Conservation (phyloP, 345 rosid species). For the Aurinia saxatilis region DNA sequence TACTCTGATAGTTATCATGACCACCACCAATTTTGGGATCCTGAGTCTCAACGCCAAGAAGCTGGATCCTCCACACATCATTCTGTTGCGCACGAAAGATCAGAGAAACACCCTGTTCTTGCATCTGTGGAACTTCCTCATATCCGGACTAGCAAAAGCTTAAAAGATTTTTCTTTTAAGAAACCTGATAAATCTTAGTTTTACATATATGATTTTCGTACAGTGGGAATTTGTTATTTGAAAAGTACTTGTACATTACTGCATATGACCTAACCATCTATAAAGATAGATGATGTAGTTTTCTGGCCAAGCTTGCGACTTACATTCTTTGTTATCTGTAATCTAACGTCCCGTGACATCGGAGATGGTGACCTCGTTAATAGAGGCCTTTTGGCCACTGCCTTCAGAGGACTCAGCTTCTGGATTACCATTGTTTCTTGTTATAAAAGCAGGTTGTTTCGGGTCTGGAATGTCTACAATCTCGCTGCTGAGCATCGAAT, state of each 20-base stretch:
- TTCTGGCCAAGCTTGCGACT: not conserved
- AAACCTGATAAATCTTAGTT: not conserved
- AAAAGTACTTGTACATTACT: not conserved
- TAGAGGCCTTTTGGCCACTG: constrained; percentile 20
- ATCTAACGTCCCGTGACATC: constrained; percentile 24
- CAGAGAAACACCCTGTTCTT: constrained; percentile 7
- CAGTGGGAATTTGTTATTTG: not conserved
- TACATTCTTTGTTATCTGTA: not conserved
- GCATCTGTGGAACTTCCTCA: constrained; percentile 32
- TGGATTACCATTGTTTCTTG: constrained; percentile 1
- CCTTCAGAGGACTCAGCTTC: constrained; percentile 22
- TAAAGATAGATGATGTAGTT: not conserved
- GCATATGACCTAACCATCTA: not conserved
- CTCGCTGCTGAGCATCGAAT: constrained; percentile 27
- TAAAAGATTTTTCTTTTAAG: constrained; percentile 30
- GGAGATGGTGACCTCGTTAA: constrained; percentile 19
- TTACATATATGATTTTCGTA: not conserved
- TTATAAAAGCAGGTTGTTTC: constrained; percentile 22
- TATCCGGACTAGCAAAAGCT: constrained; percentile 16
- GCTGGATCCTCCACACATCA: constrained; percentile 29
- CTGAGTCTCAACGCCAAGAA: constrained; percentile 38
- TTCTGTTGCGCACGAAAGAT: constrained; percentile 1
- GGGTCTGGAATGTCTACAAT: constrained; percentile 11
- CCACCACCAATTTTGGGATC: constrained; percentile 36
- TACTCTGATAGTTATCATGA: constrained; percentile 27